Conservation (phyloP, 106 monocot genomes). For the Apostasia ramifera region DNA sequence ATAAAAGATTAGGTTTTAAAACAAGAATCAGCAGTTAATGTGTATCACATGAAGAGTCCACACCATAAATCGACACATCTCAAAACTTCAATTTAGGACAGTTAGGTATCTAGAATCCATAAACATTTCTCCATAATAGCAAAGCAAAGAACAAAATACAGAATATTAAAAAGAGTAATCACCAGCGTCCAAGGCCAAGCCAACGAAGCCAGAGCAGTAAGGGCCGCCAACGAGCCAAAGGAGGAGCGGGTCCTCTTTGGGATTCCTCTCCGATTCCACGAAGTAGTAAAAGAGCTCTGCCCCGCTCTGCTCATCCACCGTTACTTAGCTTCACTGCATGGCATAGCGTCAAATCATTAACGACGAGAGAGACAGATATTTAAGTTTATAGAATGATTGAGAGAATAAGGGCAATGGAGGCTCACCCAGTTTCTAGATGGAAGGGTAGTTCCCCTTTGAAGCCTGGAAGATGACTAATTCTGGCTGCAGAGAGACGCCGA, state of each 20-base stretch:
- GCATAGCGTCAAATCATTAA: too few relatives aligned
- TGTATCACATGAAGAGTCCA: too few relatives aligned
- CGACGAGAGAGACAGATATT: background rate
- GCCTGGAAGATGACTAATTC: constrained; percentile 13
- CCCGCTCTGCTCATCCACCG: constrained; percentile 1
- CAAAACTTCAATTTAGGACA: too few relatives aligned
- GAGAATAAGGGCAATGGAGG: too few relatives aligned
- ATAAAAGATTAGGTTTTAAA: too few relatives aligned
- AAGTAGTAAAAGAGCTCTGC: constrained; percentile 5
- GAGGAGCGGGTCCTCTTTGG: constrained; percentile 1
- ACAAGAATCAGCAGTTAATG: too few relatives aligned
- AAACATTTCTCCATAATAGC: too few relatives aligned
- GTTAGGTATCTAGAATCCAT: too few relatives aligned
- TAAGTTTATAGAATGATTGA: too few relatives aligned
- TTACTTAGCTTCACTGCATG: background rate
- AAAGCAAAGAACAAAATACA: too few relatives aligned
- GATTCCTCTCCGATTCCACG: constrained; percentile 1
- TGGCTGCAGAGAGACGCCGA: background rate
- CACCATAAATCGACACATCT: too few relatives aligned
- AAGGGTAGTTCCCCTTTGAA: constrained; percentile 9
- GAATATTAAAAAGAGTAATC: background rate
- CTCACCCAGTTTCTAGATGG: constrained; percentile 10
- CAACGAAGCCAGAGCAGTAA: background rate
- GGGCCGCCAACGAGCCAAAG: constrained; percentile 10
- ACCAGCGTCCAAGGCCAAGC: background rate